phyloP scores from a whole-genome alignment of 169 alveolate species.

The Besnoitia besnoiti region DNA sequence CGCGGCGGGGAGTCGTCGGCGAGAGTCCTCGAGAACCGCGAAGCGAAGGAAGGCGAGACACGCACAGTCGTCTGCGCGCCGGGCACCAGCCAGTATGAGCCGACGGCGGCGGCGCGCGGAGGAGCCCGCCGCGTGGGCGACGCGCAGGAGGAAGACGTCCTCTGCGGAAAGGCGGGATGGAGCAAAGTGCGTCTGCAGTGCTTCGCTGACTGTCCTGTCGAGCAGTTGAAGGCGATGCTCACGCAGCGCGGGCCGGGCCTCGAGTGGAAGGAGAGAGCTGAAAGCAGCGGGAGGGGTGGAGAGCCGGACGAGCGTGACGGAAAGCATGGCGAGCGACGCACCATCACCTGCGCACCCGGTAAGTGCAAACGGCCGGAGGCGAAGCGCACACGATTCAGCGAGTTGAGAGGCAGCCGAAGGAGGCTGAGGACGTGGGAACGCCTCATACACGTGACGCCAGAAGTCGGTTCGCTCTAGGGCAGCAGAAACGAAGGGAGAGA shows the following conservation, averaged over 20 bases:
- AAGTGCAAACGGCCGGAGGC: background rate
- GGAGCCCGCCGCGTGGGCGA: too few relatives aligned
- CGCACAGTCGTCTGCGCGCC: slow-evolving; percentile 43
- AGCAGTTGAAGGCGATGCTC: background rate
- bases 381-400: too few relatives aligned
- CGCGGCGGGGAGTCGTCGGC: slow-evolving; percentile 27
- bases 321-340: background rate
- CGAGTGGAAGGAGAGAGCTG: background rate
- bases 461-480: background rate
- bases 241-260: slow-evolving; percentile 42
- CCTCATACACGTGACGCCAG: background rate
- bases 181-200: slow-evolving; percentile 10
- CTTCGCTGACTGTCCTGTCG: slow-evolving; percentile 31
- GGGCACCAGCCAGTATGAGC: background rate
- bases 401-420: background rate
- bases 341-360: slow-evolving; percentile 24
- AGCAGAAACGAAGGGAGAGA: background rate
- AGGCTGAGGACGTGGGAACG: background rate
- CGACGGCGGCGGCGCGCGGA: background rate
- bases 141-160: background rate
- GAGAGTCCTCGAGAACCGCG: slow-evolving; percentile 4
- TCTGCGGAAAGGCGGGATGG: slow-evolving; percentile 26
- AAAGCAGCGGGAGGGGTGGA: background rate
- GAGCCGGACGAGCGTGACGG: too few relatives aligned
- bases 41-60: slow-evolving; percentile 59